Evolutionary conservation across 1,284 basidiomycete species (phyloP).

Genomic region (Sparassis latifolia): DNA sequence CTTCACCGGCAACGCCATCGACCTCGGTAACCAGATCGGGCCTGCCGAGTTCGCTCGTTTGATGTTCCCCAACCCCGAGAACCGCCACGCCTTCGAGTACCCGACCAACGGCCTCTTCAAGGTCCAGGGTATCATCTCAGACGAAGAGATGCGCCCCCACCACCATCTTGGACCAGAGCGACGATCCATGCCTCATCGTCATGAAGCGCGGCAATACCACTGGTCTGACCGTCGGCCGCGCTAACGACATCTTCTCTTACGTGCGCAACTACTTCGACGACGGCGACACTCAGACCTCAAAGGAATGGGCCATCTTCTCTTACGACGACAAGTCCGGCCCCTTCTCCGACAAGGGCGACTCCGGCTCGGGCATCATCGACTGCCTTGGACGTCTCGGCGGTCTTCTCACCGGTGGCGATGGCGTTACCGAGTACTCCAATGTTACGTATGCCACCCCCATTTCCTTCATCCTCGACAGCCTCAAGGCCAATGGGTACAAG

Average conservation of each 20-base stretch:
- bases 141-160: slow-evolving; percentile 4
- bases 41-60: slow-evolving; percentile 4
- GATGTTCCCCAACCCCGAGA: slow-evolving; percentile 14
- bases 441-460: slow-evolving; percentile 25
- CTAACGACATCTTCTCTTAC: slow-evolving; percentile 18
- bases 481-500: too few relatives aligned
- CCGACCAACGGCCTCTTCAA: slow-evolving; percentile 14
- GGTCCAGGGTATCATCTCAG: slow-evolving; percentile 9
- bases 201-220: slow-evolving; percentile 28
- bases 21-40: slow-evolving; percentile 11
- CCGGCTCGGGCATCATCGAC: slow-evolving; percentile 27
- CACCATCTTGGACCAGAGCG: slow-evolving; percentile 1
- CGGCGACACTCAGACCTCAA: slow-evolving; percentile 21
- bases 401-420: slow-evolving; percentile 27
- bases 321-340: slow-evolving; percentile 15
- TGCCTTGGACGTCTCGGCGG: slow-evolving; percentile 22
- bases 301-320: slow-evolving; percentile 22
- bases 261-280: slow-evolving; percentile 12
- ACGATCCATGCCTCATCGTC: slow-evolving; percentile 19
- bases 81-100: slow-evolving; percentile 12
- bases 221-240: slow-evolving; percentile 23
- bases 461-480: slow-evolving; percentile 2
- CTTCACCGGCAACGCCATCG: slow-evolving; percentile 14
- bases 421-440: slow-evolving; percentile 19
- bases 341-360: slow-evolving; percentile 28